phyloP scores from a whole-genome alignment of 148 eudicot genomes.

The Fallopia convolvulus region DNA sequence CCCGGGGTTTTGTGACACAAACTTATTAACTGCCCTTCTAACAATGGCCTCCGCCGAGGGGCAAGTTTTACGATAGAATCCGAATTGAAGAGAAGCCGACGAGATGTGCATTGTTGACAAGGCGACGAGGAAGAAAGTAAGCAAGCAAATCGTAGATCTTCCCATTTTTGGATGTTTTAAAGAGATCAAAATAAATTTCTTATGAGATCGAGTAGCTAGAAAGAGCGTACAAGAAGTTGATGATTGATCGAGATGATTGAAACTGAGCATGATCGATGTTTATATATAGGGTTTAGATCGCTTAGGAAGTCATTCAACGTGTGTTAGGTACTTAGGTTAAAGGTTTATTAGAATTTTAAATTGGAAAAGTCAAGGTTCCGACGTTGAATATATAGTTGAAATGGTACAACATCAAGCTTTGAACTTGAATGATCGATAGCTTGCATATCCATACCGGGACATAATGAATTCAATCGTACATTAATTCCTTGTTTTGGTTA shows the following conservation, averaged over 20 bases:
- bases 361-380: background rate
- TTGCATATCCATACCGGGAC: background rate
- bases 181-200: too few relatives aligned
- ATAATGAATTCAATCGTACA: background rate
- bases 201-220: too few relatives aligned
- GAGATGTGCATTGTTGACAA: background rate
- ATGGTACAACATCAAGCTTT: background rate
- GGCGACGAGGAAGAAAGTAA: background rate
- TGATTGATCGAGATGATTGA: background rate
- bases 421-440: background rate
- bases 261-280: background rate
- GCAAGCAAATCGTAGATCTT: background rate
- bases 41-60: constrained; percentile 4
- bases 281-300: background rate
- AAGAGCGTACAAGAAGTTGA: too few relatives aligned
- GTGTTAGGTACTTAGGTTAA: background rate
- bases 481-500: too few relatives aligned
- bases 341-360: background rate
- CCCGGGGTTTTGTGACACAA: background rate
- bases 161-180: background rate
- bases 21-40: background rate
- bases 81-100: background rate
- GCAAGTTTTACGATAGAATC: background rate
- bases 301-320: background rate
- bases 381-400: background rate